phyloP scores from a whole-genome alignment of 805 yeast species.

The Wickerhamomyces chambardii region DNA sequence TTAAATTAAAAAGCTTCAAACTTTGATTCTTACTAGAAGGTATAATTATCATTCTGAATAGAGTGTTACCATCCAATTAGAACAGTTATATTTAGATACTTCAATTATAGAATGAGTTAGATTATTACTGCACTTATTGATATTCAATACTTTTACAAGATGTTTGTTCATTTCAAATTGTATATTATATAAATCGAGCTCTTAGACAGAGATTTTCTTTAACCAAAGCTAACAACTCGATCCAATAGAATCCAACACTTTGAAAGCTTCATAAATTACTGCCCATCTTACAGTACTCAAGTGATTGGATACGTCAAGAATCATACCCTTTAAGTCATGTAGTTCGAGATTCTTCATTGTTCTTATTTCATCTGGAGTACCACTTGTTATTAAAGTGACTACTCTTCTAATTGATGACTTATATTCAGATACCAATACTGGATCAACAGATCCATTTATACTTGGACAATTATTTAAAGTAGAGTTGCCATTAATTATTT shows the following conservation, averaged over 20 bases:
- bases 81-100: too few species aligned
- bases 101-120: too few species aligned
- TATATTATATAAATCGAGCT: too few species aligned
- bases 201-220: too few species aligned
- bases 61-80: too few species aligned
- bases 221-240: not conserved
- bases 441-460: not conserved
- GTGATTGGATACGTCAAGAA: not conserved
- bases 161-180: too few species aligned
- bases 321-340: not conserved
- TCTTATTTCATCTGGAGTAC: not conserved
- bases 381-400: not conserved
- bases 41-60: too few species aligned
- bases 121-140: too few species aligned
- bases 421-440: not conserved
- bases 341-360: not conserved
- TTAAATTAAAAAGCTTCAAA: too few species aligned
- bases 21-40: too few species aligned
- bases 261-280: constrained; percentile 1
- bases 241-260: constrained; percentile 1
- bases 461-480: not conserved
- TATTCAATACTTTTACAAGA: too few species aligned
- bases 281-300: constrained; percentile 1
- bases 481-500: not conserved
- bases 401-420: constrained; percentile 1